Base-by-base conservation (phyloP, 371 early-diverging fungal genomes). In the Gilbertella persicaria region DNA sequence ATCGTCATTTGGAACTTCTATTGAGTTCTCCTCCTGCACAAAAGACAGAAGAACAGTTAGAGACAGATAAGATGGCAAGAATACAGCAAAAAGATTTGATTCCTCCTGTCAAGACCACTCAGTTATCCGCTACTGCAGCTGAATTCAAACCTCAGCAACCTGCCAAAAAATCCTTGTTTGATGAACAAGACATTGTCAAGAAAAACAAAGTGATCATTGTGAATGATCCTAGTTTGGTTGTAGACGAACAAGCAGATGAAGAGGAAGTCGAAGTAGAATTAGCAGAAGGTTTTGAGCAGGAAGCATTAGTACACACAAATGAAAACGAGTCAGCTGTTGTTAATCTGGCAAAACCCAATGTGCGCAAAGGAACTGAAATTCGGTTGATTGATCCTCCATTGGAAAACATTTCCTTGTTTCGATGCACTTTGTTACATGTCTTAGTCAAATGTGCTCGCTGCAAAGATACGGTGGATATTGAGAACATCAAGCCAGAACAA, bases 401-500 rank as follows among this genome's bases (percentile, higher is more conserved):
- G 6, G 75, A 80, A 13, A 82, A 84, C 49, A 73, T 91, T 10
- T 69, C 89, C 0, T 53, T 94, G 6, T 63, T 90, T 12, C 73
- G 83, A 30, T 85, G 87, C 63, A 61, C 67, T 9, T 61, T 73
- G 1, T 76, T 93, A 7, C 78, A 74, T 44, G 30, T 94, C 5
- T 36, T 80, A 5, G 85, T 91, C 12, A 81, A 83, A 17, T 95
- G 95, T 54, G 60, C 53, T 3, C 78, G 91, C 1, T 94, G 94
- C 78, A 92, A 88, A 57, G 52, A 71, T 17, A 70, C 73, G 0
- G 62, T 77, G 0, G 85, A 84, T 37, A 50, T 88, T 4, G 76
- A 75, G 16, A 75, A 82, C 20, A 66, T 89, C 4, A 16, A 66
- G 9, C 84, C 85, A 1, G 68, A 73, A 41, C 39, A 58, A 20